Percentiles rank a stretch among this genome's conserved stretches.
These are phyloP conservation scores for Wallacemonas rigidus DNA, from an alignment of 208 protist species.

Conservation along the genomic window DNA sequence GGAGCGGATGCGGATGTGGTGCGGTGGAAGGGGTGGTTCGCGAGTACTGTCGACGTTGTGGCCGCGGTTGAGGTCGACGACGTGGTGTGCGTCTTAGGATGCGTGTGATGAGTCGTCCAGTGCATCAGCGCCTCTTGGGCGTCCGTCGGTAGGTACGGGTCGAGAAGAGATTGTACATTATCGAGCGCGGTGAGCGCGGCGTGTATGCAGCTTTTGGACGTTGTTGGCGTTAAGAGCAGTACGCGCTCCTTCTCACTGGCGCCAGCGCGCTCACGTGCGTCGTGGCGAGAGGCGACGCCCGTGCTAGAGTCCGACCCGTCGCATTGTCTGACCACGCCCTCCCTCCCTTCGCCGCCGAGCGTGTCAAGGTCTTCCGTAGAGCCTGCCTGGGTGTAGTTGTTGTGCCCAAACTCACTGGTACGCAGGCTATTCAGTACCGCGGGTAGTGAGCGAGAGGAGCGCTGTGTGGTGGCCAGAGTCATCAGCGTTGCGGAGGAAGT, in stretches of 20 bases:
- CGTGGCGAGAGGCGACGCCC: no score
- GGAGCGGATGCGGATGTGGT: no score
- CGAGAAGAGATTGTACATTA: slow-evolving; percentile 11
- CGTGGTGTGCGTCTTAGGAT: not conserved
- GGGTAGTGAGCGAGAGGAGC: not conserved
- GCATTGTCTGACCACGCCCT: no score
- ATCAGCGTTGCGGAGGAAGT: not conserved
- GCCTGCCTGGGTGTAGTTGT: not conserved
- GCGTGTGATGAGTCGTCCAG: not conserved
- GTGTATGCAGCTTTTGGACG: not conserved
- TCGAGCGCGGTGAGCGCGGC: slow-evolving; percentile 8
- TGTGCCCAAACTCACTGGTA: slow-evolving; percentile 7
- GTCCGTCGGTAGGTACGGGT: slow-evolving; percentile 2
- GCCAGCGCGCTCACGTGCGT: no score
- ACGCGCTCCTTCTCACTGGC: no score
- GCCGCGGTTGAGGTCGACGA: no score
- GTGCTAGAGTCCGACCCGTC: no score
- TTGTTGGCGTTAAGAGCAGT: not conserved
- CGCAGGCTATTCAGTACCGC: not conserved
- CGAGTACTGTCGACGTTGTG: no score
- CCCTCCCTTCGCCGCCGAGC: no score
- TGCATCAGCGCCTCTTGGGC: not conserved
- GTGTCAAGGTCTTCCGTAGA: not conserved
- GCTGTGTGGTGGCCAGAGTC: not conserved
- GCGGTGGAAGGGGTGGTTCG: no score